These are phyloP conservation scores for Jamesozyma lodderae DNA, from an alignment of 805 yeast genomes.

Conservation along the genomic window DNA sequence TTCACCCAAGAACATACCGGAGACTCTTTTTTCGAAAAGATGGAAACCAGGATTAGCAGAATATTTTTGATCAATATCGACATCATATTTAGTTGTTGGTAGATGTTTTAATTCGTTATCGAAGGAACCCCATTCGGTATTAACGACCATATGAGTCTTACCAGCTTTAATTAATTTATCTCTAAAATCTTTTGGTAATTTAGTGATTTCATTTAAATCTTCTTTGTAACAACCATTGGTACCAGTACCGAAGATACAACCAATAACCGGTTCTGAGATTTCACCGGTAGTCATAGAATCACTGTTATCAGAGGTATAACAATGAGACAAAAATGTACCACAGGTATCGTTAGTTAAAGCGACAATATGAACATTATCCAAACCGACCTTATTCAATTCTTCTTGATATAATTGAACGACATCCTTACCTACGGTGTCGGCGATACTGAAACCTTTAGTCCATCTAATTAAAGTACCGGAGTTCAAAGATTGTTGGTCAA, in stretches of 20 bases:
- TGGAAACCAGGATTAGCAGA: constrained; percentile 84
- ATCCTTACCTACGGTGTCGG: constrained; percentile 78
- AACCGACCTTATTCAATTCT: constrained; percentile 48
- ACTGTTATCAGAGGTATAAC: constrained; percentile 51
- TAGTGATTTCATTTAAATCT: constrained; percentile 58
- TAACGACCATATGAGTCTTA: constrained; percentile 68
- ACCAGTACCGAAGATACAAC: constrained; percentile 95
- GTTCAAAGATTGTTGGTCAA: constrained; percentile 70
- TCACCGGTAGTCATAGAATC: constrained; percentile 44
- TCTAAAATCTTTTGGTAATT: constrained; percentile 44
- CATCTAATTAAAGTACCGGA: constrained; percentile 81
- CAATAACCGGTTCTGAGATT: constrained; percentile 69
- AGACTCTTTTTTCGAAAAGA: constrained; percentile 83
- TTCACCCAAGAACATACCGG: constrained; percentile 92
- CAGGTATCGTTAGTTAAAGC: constrained; percentile 96
- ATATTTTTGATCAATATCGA: constrained; percentile 48
- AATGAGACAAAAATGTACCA: constrained; percentile 82
- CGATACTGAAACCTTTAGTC: constrained; percentile 90
- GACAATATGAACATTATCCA: constrained; percentile 56
- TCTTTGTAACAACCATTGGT: constrained; percentile 95
- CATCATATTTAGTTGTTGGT: constrained; percentile 75
- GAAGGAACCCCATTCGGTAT: constrained; percentile 98
- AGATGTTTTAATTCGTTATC: constrained; percentile 71
- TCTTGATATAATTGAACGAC: constrained; percentile 65
- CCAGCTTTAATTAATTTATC: constrained; percentile 34